Evolutionary conservation across 352 stramenopile genomes (phyloP), one percentile per base, ranked within the genome.

Genomic region (Thalassiosira ordinaria): DNA sequence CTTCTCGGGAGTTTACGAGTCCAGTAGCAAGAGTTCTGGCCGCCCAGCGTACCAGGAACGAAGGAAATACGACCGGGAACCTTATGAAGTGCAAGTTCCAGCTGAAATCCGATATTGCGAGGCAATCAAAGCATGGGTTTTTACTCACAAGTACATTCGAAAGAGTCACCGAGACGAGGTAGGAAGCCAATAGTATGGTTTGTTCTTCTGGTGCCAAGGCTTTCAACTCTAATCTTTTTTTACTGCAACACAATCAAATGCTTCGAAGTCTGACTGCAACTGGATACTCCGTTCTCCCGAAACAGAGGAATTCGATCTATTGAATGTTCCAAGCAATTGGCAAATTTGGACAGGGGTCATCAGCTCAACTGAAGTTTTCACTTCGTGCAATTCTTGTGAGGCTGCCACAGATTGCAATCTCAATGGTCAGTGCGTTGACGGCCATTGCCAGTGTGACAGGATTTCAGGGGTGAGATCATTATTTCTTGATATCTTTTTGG

Each of bases 221-320:
- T n/a, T n/a, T n/a, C n/a, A n/a, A n/a, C n/a, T n/a, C n/a, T n/a
- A n/a, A n/a, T n/a, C n/a, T n/a, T n/a, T n/a, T n/a, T n/a, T n/a
- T n/a, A n/a, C n/a, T n/a, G n/a, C n/a, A n/a, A n/a, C n/a, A n/a
- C n/a, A n/a, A n/a, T n/a, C n/a, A n/a, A n/a, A n/a, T n/a, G n/a
- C n/a, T n/a, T n/a, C n/a, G 5, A 41, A 35, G 52, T 62, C 16
- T 33, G 49, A 51, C 63, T 72, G 63, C 47, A 49, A 60, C 22
- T 74, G 65, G 65, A 24, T 74, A 55, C 35, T 74, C 14, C 35
- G 52, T 11, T 74, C 65, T 26, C 53, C 47, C 31, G 35, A 56
- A 22, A 74, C 65, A 47, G 20, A 33, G 9, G 53, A 49, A 5
- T 66, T 44, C 3, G 31, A 74, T 74, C 27, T 65, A 11, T 49